Evolutionary conservation across 2,329 filamentous ascomycete species (phyloP).

Genomic region (Scolecobasidium constrictum): DNA sequence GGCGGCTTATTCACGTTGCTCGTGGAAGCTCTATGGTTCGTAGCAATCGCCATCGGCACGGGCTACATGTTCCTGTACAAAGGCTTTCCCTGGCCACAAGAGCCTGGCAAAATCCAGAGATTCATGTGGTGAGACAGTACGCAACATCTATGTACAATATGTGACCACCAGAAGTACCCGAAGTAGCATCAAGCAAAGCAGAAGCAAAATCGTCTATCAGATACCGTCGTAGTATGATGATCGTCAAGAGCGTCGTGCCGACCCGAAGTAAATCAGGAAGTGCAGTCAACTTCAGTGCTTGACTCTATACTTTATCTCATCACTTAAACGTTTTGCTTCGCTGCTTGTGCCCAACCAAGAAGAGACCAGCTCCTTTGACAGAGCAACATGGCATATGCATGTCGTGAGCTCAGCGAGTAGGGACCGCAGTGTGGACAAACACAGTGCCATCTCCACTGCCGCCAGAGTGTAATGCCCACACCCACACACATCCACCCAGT

Average conservation of each 20-base stretch:
- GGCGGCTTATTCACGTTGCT: background rate
- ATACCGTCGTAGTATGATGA: slow-evolving; percentile 33
- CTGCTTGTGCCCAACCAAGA: slow-evolving; percentile 8
- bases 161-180: background rate
- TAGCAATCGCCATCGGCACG: slow-evolving; percentile 52
- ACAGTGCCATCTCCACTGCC: background rate
- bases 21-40: slow-evolving; percentile 62
- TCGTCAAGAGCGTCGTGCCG: slow-evolving; percentile 22
- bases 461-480: background rate
- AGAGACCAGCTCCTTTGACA: slow-evolving; percentile 34
- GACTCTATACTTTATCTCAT: slow-evolving; percentile 96
- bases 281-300: slow-evolving; percentile 68
- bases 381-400: slow-evolving; percentile 4
- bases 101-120: slow-evolving; percentile 52
- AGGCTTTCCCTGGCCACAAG: slow-evolving; percentile 57
- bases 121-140: slow-evolving; percentile 61
- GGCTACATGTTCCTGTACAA: slow-evolving; percentile 60
- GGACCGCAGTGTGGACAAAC: background rate
- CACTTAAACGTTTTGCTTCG: slow-evolving; percentile 50
- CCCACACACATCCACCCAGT: slow-evolving; percentile 1
- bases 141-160: background rate
- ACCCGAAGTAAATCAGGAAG: background rate
- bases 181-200: too few species aligned
- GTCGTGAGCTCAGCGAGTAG: background rate
- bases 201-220: slow-evolving; percentile 28